These are phyloP conservation scores for Kwoniella bestiolae DNA, from an alignment of 768 basidiomycete species.

Conservation along the genomic window DNA sequence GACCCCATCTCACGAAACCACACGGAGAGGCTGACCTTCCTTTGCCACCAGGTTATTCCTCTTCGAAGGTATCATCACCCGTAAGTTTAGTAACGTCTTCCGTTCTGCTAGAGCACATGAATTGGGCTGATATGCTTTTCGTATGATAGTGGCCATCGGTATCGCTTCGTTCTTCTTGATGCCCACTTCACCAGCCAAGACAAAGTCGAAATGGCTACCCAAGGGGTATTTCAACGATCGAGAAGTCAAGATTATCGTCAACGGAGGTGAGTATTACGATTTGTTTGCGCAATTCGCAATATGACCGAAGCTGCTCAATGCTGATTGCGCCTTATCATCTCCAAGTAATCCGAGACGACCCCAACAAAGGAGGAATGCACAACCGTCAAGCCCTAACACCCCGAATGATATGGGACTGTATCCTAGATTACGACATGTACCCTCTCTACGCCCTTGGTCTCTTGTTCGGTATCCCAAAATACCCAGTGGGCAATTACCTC, in stretches of 20 bases:
- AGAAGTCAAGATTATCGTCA: conserved; percentile 56
- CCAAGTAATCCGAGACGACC: conserved; percentile 34
- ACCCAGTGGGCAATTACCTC: conserved; percentile 47
- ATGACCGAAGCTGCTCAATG: no score
- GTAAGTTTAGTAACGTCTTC: no score
- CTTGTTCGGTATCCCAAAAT: conserved; percentile 48
- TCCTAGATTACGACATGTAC: conserved; percentile 51
- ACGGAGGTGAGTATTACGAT: conserved; percentile 22
- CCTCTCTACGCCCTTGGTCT: conserved; percentile 56
- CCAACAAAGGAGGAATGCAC: conserved; percentile 34
- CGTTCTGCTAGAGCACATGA: no score
- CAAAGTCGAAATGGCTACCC: conserved; percentile 44
- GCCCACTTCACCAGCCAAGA: conserved; percentile 47
- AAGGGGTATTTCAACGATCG: conserved; percentile 56
- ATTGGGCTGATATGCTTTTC: no score
- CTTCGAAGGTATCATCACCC: conserved; percentile 58
- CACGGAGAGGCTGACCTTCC: no score
- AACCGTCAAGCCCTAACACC: conserved; percentile 51
- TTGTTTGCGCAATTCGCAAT: no score
- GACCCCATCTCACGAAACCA: no score
- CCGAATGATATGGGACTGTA: conserved; percentile 36
- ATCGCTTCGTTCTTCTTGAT: conserved; percentile 56
- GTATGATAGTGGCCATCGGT: conserved; percentile 40
- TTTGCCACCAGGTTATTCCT: conserved; percentile 65
- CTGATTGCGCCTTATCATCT: background rate